A percentile compares a stretch with the other conserved stretches of the same genome.
Conservation (phyloP, 2,329 filamentous ascomycete genomes). For the Cercospora sesami region DNA sequence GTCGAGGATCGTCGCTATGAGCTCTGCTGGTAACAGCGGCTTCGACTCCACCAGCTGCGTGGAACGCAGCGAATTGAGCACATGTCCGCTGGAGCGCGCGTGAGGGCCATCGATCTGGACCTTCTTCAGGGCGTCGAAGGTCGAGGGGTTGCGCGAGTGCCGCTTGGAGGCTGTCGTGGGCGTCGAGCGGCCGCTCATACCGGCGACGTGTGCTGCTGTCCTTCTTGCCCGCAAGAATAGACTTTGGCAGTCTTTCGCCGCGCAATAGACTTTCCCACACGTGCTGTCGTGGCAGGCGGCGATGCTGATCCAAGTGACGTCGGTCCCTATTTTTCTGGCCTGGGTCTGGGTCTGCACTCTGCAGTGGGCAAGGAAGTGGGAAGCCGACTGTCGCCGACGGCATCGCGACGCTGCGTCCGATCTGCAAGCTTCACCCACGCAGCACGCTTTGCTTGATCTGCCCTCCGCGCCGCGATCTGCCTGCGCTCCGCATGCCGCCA, state of each 20-base stretch:
- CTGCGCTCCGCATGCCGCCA: not conserved
- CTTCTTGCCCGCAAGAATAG: not conserved
- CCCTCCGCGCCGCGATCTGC: not conserved
- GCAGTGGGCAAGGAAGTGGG: not conserved
- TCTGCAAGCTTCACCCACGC: constrained; percentile 4
- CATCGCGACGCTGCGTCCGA: not conserved
- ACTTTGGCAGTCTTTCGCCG: not conserved
- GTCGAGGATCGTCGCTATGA: constrained; percentile 83
- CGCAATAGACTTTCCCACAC: constrained; percentile 2
- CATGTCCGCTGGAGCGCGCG: constrained; percentile 40
- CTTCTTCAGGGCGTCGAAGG: constrained; percentile 34
- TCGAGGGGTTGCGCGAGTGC: constrained; percentile 33
- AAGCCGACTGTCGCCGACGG: not conserved
- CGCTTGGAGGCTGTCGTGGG: constrained; percentile 26
- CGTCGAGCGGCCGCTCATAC: constrained; percentile 31
- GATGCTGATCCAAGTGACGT: constrained; percentile 4
- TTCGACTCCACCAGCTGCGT: constrained; percentile 78
- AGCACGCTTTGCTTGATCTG: not conserved
- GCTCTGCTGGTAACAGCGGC: constrained; percentile 84
- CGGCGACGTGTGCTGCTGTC: constrained; percentile 2
- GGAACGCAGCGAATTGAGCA: constrained; percentile 75
- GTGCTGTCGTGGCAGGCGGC: not conserved
- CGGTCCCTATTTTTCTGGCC: not conserved
- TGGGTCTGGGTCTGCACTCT: not conserved
- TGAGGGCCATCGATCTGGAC: constrained; percentile 30